Base-by-base conservation (phyloP, 2,329 filamentous ascomycete genomes). In the Phaeophleospora eucalypticola region DNA sequence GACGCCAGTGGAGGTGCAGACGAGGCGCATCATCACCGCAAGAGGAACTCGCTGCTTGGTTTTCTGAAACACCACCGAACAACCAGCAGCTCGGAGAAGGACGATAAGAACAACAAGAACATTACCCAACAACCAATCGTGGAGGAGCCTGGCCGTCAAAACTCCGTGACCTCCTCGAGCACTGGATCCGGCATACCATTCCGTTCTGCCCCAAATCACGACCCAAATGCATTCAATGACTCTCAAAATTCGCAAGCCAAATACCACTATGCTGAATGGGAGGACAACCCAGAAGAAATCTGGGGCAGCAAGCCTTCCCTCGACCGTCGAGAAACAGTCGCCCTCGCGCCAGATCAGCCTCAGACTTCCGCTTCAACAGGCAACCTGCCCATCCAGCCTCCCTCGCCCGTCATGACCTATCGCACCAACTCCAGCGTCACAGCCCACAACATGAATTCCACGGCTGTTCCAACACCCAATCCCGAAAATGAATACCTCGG, bases 401-500 rank as follows among this genome's bases (percentile, higher is more conserved):
- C 53, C 1, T 52, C 50, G 3, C 55, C 55, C 2, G 45, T 49
- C 7, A 39, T 54, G 37, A 53, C 48, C 4, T 43, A 56, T 20
- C 46, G 53, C 12, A 51, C 55, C 12, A 56, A 56, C 39, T 50
- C 46, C 15, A 27, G 34, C n/a, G 32, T 27, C 24, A 15, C 42
- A 24, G 27, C 17, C 21, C 18, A 40, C 16, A 45, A 40, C 15
- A 50, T 24, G 21, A 33, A 49, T 14, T 56, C 56, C 16, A 48
- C 48, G n/a, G 37, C 54, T 4, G 45, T 61, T 3, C 53, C 59
- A 1, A 58, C 53, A 2, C 63, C 63, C 2, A 62, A 53, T 8
- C 58, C 58, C 3, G 58, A 63, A 8, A 66, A 66, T 45, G 55
- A 64, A 14, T 66, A 61, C 46, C 53, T 63, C 2, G 62, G 62